phyloP scores from a whole-genome alignment of 345 rosid species.

The Durio zibethinus region DNA sequence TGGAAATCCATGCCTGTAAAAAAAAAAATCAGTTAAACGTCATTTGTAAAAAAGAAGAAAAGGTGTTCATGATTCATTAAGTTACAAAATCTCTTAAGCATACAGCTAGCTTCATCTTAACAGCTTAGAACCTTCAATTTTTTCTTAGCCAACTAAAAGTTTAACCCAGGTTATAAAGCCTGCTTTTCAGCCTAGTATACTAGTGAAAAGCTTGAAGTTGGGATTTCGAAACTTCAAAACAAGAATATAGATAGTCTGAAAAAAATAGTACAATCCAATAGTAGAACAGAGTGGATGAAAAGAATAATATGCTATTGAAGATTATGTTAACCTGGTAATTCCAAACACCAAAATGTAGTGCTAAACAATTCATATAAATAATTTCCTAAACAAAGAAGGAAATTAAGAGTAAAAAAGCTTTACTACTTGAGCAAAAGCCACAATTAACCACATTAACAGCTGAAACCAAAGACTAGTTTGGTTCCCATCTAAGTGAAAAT shows the following conservation, averaged over 20 bases:
- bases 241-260: not conserved
- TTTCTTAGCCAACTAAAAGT: not conserved
- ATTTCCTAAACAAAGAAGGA: not conserved
- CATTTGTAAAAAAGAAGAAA: too few relatives aligned
- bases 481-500: conserved; percentile 2
- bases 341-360: not conserved
- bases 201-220: not conserved
- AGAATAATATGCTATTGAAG: not conserved
- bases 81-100: not conserved
- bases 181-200: not conserved
- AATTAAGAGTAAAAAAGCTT: not conserved
- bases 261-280: not conserved
- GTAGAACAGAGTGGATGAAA: not conserved
- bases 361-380: not conserved
- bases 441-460: not conserved
- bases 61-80: not conserved
- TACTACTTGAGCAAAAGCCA: not conserved
- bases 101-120: not conserved
- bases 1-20: conserved; percentile 84
- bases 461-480: not conserved
- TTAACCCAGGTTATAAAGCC: not conserved
- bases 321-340: not conserved
- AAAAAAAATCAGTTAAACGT: too few relatives aligned
- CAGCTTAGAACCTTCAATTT: not conserved
- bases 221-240: not conserved